These are phyloP conservation scores for Lentinula guzmanii DNA, from an alignment of 768 basidiomycete genomes.

Conservation along the genomic window DNA sequence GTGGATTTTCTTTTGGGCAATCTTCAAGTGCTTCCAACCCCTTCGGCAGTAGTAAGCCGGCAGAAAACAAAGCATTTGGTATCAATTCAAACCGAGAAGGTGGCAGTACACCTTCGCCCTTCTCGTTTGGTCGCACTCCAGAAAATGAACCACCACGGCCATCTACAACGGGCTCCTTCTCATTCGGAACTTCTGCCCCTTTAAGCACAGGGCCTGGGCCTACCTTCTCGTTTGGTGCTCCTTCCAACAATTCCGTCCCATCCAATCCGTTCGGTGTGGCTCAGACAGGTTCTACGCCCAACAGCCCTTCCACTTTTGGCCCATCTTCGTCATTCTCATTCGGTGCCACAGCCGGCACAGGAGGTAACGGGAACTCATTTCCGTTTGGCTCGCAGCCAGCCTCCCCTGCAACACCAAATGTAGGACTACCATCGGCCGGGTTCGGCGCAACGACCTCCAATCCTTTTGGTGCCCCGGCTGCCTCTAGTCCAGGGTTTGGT, in stretches of 20 bases:
- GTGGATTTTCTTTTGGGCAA: constrained; percentile 25
- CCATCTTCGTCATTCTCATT: constrained; percentile 38
- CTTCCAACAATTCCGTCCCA: constrained; percentile 21
- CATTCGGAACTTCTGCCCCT: constrained; percentile 34
- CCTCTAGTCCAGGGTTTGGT: constrained; percentile 21
- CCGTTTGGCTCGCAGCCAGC: constrained; percentile 53
- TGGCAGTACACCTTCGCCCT: constrained; percentile 12
- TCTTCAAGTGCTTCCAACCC: constrained; percentile 17
- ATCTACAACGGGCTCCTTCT: constrained; percentile 37
- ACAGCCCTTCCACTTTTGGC: constrained; percentile 53
- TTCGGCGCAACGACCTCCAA: constrained; percentile 34
- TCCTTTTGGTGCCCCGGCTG: constrained; percentile 38
- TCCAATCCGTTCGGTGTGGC: constrained; percentile 38
- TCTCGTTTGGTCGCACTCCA: constrained; percentile 32
- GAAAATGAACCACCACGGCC: constrained; percentile 31
- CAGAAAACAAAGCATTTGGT: constrained; percentile 9
- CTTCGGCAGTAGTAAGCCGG: constrained; percentile 18
- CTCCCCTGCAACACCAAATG: constrained; percentile 43
- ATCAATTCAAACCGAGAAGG: constrained; percentile 11
- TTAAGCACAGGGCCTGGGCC: constrained; percentile 31
- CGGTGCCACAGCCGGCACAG: constrained; percentile 30
- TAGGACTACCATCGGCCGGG: constrained; percentile 31
- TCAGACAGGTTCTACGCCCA: constrained; percentile 40
- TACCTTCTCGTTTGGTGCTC: constrained; percentile 39
- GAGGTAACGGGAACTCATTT: constrained; percentile 29